Evolutionary conservation across 805 yeast species (phyloP).

Genomic region (Hanseniaspora mollemarum): DNA sequence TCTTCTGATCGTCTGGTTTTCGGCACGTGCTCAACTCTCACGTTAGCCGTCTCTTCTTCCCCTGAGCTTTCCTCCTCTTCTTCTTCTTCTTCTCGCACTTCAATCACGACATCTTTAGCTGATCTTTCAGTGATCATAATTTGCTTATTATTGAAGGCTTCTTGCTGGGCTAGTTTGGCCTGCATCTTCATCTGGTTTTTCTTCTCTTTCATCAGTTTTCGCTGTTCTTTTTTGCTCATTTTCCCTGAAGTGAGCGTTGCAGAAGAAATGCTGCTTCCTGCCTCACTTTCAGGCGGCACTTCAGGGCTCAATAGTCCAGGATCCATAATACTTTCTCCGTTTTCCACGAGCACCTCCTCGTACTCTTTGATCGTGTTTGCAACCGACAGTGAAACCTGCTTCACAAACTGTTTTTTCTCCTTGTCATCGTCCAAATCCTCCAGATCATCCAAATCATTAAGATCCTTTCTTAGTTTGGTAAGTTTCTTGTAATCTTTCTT

Average conservation of each 20-base stretch:
- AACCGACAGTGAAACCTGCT: not conserved
- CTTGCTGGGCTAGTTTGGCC: conserved; percentile 23
- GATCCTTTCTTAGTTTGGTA: conserved; percentile 87
- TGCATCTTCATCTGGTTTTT: conserved; percentile 30
- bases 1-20: conserved; percentile 9
- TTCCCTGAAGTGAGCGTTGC: conserved; percentile 21
- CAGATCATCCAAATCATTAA: conserved; percentile 35
- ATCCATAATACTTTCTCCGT: conserved; percentile 14
- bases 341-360: conserved; percentile 11
- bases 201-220: conserved; percentile 30
- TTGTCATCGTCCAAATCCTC: not conserved
- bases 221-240: conserved; percentile 28
- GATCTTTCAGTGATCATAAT: conserved; percentile 17
- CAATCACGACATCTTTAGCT: conserved; percentile 12
- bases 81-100: not conserved
- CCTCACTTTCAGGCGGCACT: too few species aligned
- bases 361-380: conserved; percentile 6
- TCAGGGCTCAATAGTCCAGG: too few species aligned
- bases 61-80: not conserved
- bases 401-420: not conserved
- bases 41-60: not conserved
- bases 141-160: conserved; percentile 14
- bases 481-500: conserved; percentile 91
- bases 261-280: not conserved
- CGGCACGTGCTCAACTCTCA: conserved; percentile 12